These are phyloP conservation scores for Pyrus communis DNA, from an alignment of 306 rosid genomes.

Conservation along the genomic window DNA sequence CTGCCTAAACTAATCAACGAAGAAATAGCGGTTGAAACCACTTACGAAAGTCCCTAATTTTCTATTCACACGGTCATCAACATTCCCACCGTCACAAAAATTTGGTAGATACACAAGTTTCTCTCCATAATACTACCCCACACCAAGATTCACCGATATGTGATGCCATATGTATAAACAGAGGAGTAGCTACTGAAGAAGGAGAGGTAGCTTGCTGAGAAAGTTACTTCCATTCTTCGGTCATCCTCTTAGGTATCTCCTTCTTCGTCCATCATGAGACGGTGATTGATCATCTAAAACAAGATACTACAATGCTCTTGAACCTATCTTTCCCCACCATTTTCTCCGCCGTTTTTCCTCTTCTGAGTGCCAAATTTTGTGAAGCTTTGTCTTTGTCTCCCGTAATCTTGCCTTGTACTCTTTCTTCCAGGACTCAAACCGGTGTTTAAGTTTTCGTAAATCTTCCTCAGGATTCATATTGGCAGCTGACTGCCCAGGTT, in stretches of 20 bases:
- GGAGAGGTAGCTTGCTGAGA: conserved; percentile 17
- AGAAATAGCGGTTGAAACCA: conserved; percentile 9
- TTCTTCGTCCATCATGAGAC: conserved; percentile 10
- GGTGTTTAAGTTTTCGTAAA: conserved; percentile 48
- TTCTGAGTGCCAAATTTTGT: conserved; percentile 43
- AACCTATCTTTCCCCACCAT: conserved; percentile 78
- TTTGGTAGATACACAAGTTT: conserved; percentile 38
- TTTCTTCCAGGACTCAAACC: conserved; percentile 80
- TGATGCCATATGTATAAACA: conserved; percentile 15
- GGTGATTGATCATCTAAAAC: conserved; percentile 1
- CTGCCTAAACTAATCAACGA: conserved; percentile 34
- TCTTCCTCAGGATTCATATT: conserved; percentile 45
- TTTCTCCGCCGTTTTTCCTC: conserved; percentile 48
- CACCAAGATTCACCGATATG: conserved; percentile 4
- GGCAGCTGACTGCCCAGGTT: conserved; percentile 32
- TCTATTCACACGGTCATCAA: conserved; percentile 20
- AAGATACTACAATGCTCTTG: conserved; percentile 31
- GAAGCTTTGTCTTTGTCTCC: conserved; percentile 52
- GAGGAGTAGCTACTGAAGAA: conserved; percentile 20
- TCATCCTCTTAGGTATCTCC: conserved; percentile 15
- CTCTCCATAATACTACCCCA: conserved; percentile 26
- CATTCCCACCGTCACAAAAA: conserved; percentile 35
- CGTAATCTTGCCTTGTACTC: conserved; percentile 69
- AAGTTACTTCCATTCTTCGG: conserved; percentile 9
- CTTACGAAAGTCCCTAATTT: not conserved